Evolutionary conservation across 2,329 filamentous ascomycete species (phyloP).

Genomic region (Beauveria asiatica): DNA sequence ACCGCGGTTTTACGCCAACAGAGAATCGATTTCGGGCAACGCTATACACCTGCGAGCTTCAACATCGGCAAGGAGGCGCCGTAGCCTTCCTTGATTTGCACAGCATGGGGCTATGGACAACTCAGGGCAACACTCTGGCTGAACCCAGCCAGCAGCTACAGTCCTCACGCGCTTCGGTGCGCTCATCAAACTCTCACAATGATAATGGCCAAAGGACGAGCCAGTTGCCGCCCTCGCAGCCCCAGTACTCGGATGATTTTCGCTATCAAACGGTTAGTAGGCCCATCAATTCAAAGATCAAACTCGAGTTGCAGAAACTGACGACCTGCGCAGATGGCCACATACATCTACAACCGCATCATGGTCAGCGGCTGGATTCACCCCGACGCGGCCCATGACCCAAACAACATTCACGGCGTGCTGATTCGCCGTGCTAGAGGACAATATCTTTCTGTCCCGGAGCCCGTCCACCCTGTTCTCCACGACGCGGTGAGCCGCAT

Average conservation of each 20-base stretch:
- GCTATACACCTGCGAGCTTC: neutral
- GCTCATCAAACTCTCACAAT: neutral
- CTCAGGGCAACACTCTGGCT: neutral
- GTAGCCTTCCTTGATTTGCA: neutral
- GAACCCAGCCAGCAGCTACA: neutral
- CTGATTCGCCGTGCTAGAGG: slow-evolving; percentile 30
- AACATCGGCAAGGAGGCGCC: neutral
- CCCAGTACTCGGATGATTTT: slow-evolving; percentile 21
- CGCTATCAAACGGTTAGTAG: slow-evolving; percentile 23
- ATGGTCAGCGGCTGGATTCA: slow-evolving; percentile 24
- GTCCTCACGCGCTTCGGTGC: neutral
- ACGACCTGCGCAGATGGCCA: slow-evolving; percentile 20
- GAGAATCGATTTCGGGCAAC: neutral
- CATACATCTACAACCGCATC: slow-evolving; percentile 22
- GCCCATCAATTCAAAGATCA: too few species aligned
- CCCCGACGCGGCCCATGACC: slow-evolving; percentile 10
- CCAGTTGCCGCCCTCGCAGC: neutral
- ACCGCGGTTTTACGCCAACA: neutral
- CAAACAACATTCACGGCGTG: slow-evolving; percentile 25
- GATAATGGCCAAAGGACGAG: neutral
- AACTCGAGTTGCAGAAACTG: neutral
- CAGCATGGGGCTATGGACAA: neutral
- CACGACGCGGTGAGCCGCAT: slow-evolving; percentile 34
- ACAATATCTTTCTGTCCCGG: slow-evolving; percentile 33
- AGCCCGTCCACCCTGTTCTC: slow-evolving; percentile 28